These are phyloP conservation scores for Inonotus obliquus DNA, from an alignment of 1,284 basidiomycete genomes.

Conservation along the genomic window DNA sequence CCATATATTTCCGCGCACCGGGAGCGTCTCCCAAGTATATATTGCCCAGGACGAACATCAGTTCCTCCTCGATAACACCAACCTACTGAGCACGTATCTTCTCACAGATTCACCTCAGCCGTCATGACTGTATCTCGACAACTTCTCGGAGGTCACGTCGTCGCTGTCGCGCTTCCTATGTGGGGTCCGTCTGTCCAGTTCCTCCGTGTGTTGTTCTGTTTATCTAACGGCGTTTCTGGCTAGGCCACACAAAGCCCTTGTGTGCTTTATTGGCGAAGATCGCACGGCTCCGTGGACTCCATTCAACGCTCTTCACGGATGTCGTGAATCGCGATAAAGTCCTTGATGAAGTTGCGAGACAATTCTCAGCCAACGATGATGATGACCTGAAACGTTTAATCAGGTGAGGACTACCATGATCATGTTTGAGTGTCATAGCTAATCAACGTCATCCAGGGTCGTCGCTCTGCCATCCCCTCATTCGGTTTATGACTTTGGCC, in stretches of 20 bases:
- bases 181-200: background rate
- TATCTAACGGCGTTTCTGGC: background rate
- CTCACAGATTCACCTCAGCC: no score
- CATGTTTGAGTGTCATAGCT: background rate
- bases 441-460: background rate
- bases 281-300: background rate
- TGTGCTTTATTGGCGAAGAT: conserved; percentile 10
- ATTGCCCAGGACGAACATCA: no score
- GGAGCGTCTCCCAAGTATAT: no score
- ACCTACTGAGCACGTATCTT: no score
- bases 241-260: conserved; percentile 11
- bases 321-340: background rate
- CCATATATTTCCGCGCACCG: no score
- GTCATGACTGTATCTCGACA: background rate
- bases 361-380: background rate
- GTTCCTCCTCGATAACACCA: no score
- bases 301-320: conserved; percentile 9
- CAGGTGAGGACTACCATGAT: background rate
- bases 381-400: background rate
- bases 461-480: conserved; percentile 1
- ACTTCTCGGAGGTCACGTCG: conserved; percentile 1
- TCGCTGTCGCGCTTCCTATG: conserved; percentile 1
- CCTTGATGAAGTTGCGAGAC: background rate
- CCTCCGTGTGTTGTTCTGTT: background rate
- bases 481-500: background rate